These are phyloP conservation scores for Stachybotrys echinatus DNA, from an alignment of 2,329 filamentous ascomycete species.

Conservation along the genomic window DNA sequence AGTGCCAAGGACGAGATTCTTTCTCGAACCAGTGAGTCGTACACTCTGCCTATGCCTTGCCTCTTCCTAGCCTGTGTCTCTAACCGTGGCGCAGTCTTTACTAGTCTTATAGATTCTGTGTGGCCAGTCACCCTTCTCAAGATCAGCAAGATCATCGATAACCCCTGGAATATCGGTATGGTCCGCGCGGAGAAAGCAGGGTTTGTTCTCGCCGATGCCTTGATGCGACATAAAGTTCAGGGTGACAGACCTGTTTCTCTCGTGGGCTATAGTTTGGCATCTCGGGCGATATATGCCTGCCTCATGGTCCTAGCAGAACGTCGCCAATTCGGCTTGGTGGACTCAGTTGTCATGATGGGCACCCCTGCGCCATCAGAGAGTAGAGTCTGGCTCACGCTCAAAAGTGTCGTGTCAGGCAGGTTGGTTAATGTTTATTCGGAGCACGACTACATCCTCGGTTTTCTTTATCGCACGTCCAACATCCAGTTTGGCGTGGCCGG, in stretches of 20 bases:
- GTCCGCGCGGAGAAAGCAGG: constrained; percentile 69
- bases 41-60: not conserved
- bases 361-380: constrained; percentile 69
- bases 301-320: constrained; percentile 74
- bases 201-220: constrained; percentile 69
- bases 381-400: constrained; percentile 70
- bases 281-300: constrained; percentile 79
- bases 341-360: constrained; percentile 81
- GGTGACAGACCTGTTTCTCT: constrained; percentile 77
- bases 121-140: constrained; percentile 63
- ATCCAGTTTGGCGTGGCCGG: constrained; percentile 82
- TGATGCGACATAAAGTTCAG: constrained; percentile 71
- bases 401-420: constrained; percentile 73
- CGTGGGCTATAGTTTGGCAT: constrained; percentile 77
- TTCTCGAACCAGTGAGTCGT: constrained; percentile 38
- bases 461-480: constrained; percentile 78
- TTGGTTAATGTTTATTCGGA: constrained; percentile 88
- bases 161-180: constrained; percentile 74
- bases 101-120: constrained; percentile 49
- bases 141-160: constrained; percentile 71
- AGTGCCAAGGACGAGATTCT: constrained; percentile 52
- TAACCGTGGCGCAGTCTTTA: constrained; percentile 35
- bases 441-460: constrained; percentile 82
- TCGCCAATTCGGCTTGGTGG: constrained; percentile 77
- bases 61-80: not conserved